Base-by-base conservation (phyloP, 345 rosid species). In the Clausena lansium region DNA sequence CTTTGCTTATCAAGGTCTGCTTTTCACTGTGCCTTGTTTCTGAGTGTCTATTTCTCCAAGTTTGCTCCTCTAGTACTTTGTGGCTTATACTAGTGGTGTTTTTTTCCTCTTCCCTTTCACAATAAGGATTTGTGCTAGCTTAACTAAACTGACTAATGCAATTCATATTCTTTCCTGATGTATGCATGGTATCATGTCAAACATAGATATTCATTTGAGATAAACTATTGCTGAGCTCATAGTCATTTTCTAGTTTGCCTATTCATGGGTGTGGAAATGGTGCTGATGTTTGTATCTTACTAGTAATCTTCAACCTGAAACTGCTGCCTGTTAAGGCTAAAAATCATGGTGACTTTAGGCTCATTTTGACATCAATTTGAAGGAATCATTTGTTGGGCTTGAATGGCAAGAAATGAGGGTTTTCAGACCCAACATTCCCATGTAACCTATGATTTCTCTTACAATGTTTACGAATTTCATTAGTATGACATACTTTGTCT, bases 341-440 rank as follows among this genome's bases (percentile, higher is more conserved):
- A 41, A 15, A 50, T 50, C 55, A 50, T 50, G 55, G 10, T 15
- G 19, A 61, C 50, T 61, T 25, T 27, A 61, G 33, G 28, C 0
- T 61, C 7, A 35, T 61, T 57, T 30, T 30, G 32, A 30, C 55
- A 19, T 9, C 39, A 71, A 32, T 71, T 71, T 14, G 81, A 93
- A 91, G 84, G 97, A 96, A 19, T 4, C 89, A 14, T 70, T 92
- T 38, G 11, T 95, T 73, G 97, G 96, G 33, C 97, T 94, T 38
- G 89, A 94, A 97, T 27, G 94, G 97, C 63, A 94, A 93, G 92
- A 93, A 94, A 86, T 93, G 85, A 92, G 77, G 73, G 63, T 67
- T 67, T 70, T 33, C 30, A 38, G 52, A 20, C 67, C 38, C 33
- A 36, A 45, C 19, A 38, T 75, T 25, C 22, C 33, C 35, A 55